Percentiles rank a stretch among this genome's conserved stretches.
Evolutionary conservation across 768 basidiomycete species (phyloP).

Genomic region (Mycena amicta): DNA sequence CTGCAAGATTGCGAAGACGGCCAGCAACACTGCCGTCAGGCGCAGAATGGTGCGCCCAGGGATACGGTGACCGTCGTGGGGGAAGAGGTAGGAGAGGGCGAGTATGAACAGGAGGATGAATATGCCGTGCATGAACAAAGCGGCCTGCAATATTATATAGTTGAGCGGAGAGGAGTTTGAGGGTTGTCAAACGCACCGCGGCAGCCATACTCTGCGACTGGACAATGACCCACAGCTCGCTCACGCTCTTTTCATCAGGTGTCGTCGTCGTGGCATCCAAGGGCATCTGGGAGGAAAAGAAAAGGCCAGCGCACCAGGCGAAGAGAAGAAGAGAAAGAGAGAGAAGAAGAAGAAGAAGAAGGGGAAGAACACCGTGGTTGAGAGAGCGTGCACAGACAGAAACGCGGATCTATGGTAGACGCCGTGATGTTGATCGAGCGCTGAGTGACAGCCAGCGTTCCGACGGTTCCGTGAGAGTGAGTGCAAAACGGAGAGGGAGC

Average conservation of each 20-base stretch:
- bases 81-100: neutral
- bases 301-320: neutral
- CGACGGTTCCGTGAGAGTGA: too few species aligned
- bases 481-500: too few species aligned
- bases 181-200: neutral
- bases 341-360: too few species aligned
- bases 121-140: neutral
- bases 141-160: neutral
- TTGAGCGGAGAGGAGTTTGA: neutral
- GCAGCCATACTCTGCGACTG: neutral
- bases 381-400: too few species aligned
- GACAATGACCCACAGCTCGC: neutral
- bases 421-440: too few species aligned
- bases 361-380: too few species aligned
- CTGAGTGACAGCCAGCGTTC: too few species aligned
- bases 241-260: neutral
- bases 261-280: neutral
- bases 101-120: neutral
- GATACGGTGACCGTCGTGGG: neutral
- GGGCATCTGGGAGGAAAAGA: neutral
- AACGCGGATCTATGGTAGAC: too few species aligned
- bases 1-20: neutral
- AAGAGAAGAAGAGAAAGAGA: neutral
- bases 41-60: neutral
- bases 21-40: neutral